These are phyloP conservation scores for Catharanthus roseus DNA, from an alignment of 257 asterid genomes.

Conservation along the genomic window DNA sequence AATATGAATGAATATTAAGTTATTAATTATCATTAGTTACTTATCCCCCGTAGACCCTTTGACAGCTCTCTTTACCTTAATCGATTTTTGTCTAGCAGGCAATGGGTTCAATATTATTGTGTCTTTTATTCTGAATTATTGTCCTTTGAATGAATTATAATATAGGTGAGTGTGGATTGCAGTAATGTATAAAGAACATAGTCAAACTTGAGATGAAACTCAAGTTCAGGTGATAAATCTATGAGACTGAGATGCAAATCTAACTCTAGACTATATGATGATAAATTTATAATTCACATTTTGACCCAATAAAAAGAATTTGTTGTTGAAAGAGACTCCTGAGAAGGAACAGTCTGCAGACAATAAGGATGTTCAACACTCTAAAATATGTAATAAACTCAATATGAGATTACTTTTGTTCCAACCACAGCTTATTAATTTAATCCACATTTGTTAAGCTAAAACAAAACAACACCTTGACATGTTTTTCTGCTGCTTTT, in stretches of 20 bases:
- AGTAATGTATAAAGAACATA: not conserved
- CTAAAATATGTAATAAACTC: conserved; percentile 14
- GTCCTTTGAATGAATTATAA: not conserved
- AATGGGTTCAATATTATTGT: too few relatives aligned
- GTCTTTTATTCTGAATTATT: not conserved
- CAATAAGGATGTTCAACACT: conserved; percentile 15
- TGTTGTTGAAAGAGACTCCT: conserved; percentile 15
- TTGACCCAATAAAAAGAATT: too few relatives aligned
- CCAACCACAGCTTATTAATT: conserved; percentile 19
- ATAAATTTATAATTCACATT: not conserved
- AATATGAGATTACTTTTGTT: conserved; percentile 14
- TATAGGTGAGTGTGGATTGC: not conserved
- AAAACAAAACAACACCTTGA: conserved; percentile 25
- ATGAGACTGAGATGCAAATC: conserved; percentile 4
- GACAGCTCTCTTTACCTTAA: too few relatives aligned
- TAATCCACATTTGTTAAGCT: conserved; percentile 23
- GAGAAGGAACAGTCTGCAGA: conserved; percentile 30
- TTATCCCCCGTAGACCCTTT: too few relatives aligned
- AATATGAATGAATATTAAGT: too few relatives aligned
- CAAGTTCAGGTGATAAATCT: conserved; percentile 1
- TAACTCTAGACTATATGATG: not conserved
- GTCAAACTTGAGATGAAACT: conserved; percentile 12
- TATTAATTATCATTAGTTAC: too few relatives aligned
- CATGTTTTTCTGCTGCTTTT: conserved; percentile 39
- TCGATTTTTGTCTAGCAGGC: too few relatives aligned